Evolutionary conservation across 805 yeast species (phyloP).

Genomic region (Saccharomycopsis fodiens): DNA sequence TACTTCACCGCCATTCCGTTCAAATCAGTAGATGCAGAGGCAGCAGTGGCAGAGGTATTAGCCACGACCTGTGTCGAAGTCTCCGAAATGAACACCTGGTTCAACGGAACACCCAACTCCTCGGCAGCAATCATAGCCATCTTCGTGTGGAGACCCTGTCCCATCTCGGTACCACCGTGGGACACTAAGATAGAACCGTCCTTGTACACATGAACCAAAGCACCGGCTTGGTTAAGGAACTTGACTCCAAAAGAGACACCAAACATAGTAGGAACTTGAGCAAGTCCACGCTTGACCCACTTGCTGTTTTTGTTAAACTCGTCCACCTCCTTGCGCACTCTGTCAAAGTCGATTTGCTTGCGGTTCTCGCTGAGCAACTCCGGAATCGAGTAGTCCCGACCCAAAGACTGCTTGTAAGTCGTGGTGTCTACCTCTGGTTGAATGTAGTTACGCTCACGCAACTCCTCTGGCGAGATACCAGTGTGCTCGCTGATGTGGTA

Average conservation of each 20-base stretch:
- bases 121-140: conserved; percentile 42
- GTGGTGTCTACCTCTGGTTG: conserved; percentile 28
- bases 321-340: conserved; percentile 31
- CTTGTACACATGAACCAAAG: conserved; percentile 37
- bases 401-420: conserved; percentile 34
- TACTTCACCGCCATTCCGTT: conserved; percentile 43
- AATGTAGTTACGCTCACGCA: conserved; percentile 33
- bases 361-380: conserved; percentile 31
- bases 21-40: conserved; percentile 41
- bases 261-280: conserved; percentile 40
- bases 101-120: conserved; percentile 34
- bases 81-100: conserved; percentile 36
- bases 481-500: conserved; percentile 34
- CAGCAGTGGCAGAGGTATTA: conserved; percentile 42
- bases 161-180: conserved; percentile 45
- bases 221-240: conserved; percentile 41
- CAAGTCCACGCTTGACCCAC: conserved; percentile 41
- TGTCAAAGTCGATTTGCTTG: conserved; percentile 30
- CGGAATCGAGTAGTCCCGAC: conserved; percentile 34
- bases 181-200: conserved; percentile 41
- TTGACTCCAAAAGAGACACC: conserved; percentile 41
- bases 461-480: conserved; percentile 32
- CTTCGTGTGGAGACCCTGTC: conserved; percentile 42
- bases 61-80: conserved; percentile 41
- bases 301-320: conserved; percentile 33